phyloP scores from a whole-genome alignment of 306 rosid species.

The Lithocarpus polystachyus region DNA sequence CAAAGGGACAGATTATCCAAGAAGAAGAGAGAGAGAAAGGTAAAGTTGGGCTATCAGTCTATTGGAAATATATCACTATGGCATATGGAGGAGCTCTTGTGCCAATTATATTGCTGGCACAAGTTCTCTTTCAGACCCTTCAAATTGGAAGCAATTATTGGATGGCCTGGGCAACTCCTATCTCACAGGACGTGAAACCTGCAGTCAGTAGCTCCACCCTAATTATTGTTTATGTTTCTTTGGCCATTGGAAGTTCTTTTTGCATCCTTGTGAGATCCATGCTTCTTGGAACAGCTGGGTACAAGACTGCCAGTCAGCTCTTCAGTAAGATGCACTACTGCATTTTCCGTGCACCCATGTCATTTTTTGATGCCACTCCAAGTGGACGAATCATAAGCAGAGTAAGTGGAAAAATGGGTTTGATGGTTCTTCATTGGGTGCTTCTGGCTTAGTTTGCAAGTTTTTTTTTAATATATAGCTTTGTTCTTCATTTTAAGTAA shows the following conservation, averaged over 20 bases:
- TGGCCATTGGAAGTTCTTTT: slow-evolving; percentile 65
- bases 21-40: slow-evolving; percentile 91
- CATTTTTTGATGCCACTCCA: too few relatives aligned
- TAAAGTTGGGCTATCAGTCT: slow-evolving; percentile 57
- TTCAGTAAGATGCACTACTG: slow-evolving; percentile 17
- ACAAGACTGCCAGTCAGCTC: slow-evolving; percentile 65
- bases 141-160: too few relatives aligned
- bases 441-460: neutral
- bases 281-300: slow-evolving; percentile 50
- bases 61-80: slow-evolving; percentile 38
- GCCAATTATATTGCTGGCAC: too few relatives aligned
- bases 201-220: too few relatives aligned
- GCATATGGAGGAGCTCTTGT: too few relatives aligned
- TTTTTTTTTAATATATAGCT: neutral
- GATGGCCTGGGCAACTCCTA: too few relatives aligned
- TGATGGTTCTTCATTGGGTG: neutral
- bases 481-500: neutral
- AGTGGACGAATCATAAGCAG: slow-evolving; percentile 37
- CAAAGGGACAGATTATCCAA: slow-evolving; percentile 75
- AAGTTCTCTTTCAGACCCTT: too few relatives aligned
- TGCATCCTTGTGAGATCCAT: slow-evolving; percentile 39
- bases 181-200: too few relatives aligned
- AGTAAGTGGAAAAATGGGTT: slow-evolving; percentile 20
- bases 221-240: slow-evolving; percentile 46
- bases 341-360: too few relatives aligned